Base-by-base conservation (phyloP, 2,329 filamentous ascomycete species). In the Ophiostoma sp. region DNA sequence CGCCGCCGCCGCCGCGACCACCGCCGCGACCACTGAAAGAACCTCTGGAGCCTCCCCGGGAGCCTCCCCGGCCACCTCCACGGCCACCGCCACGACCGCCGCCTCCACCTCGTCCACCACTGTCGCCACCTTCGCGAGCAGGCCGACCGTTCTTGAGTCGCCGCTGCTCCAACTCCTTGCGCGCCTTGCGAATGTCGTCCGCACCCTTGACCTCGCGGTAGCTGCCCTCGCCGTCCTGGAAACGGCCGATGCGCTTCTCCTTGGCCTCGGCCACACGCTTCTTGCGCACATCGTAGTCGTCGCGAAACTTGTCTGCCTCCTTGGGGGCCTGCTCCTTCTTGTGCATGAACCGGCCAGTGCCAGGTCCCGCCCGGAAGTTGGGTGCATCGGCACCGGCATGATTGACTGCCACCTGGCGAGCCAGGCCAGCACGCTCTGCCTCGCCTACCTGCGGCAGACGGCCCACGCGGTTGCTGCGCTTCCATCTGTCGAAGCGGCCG, bases 401-500 rank as follows among this genome's bases (percentile, higher is more conserved):
- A 13, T 71, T 71, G 20, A 67, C 72, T 7, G 67, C 57, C 60
- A 76, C 73, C 71, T 74, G 74, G 57, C 79, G 77, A 7, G 76
- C 77, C 41, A 77, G 72, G 31, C 76, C 75, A 74, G 80, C 79
- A 74, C 81, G 84, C 80, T 98, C 95, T 64, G 85, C 79, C 79
- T 98, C 94, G 73, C 96, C 95, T 44, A 94, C 90, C 62, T 90
- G 86, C 11, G 94, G 94, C 77, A 96, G 80, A 23, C 89, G 86
- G 70, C 89, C 88, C 66, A 98, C 83, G 74, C 92, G 91, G 81
- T 98, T 92, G 27, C 90, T 88, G 78, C 91, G 93, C 79, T 90
- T 91, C 96, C 95, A 99, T 74, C 86, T 87, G 78, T 98, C 94
- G 82, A 96, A 99, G 65, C 94, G 89, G 48, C 96, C 95, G 79